Conservation (phyloP, 192 early-diverging fungal species). For the Funneliformis geosporum region DNA sequence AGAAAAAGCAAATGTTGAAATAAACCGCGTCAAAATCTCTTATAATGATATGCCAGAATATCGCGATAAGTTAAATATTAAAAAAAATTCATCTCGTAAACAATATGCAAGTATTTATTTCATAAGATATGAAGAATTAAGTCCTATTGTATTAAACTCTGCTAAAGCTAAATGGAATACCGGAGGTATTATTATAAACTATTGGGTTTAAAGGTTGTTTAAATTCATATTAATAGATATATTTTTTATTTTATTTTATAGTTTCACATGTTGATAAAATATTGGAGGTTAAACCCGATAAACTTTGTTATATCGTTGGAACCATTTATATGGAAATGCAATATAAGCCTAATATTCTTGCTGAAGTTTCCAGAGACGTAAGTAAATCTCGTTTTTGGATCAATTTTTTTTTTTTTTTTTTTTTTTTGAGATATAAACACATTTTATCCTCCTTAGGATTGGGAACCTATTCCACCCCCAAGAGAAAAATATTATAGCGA, state of each 20-base stretch:
- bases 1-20: background rate
- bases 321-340: conserved; percentile 89
- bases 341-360: conserved; percentile 88
- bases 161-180: conserved; percentile 60
- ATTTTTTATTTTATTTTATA: conserved; percentile 20
- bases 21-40: background rate
- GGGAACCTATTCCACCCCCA: conserved; percentile 62
- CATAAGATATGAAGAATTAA: conserved; percentile 65
- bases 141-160: conserved; percentile 55
- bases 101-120: conserved; percentile 91
- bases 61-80: conserved; percentile 51
- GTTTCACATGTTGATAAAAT: conserved; percentile 59
- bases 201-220: background rate
- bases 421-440: background rate
- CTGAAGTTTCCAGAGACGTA: conserved; percentile 84
- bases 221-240: background rate
- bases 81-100: conserved; percentile 66
- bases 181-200: background rate
- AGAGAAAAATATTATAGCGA: conserved; percentile 69
- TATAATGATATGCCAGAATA: conserved; percentile 14
- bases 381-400: conserved; percentile 7
- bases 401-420: background rate
- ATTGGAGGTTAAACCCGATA: conserved; percentile 68
- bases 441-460: conserved; percentile 49
- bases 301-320: conserved; percentile 76